Conservation (phyloP, 352 stramenopile species). For the Globisporangium middletonii region DNA sequence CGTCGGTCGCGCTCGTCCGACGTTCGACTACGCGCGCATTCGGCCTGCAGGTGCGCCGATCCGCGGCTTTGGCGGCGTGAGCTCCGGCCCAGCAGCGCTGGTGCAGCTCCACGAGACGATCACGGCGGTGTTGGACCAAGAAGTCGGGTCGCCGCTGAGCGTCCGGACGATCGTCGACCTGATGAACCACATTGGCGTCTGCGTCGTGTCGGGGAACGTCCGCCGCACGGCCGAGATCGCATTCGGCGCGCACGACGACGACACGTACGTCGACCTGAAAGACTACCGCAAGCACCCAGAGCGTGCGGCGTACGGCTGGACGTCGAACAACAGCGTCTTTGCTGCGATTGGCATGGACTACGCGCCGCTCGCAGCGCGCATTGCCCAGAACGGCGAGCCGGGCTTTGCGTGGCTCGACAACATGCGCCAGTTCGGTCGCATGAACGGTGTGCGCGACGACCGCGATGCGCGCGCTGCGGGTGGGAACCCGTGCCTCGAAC, state of each 20-base stretch:
- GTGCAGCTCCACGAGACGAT: slow-evolving; percentile 66
- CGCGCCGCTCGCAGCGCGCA: slow-evolving; percentile 72
- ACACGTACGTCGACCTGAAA: slow-evolving; percentile 90
- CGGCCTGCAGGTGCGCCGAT: slow-evolving; percentile 82
- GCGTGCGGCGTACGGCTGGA: slow-evolving; percentile 86
- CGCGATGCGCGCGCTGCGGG: slow-evolving; percentile 78
- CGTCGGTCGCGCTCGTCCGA: slow-evolving; percentile 16
- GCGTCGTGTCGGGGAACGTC: slow-evolving; percentile 91
- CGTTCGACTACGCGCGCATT: slow-evolving; percentile 85
- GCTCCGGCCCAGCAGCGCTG: slow-evolving; percentile 74
- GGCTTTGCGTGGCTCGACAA: slow-evolving; percentile 94
- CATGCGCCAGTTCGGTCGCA: slow-evolving; percentile 88
- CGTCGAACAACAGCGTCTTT: slow-evolving; percentile 94
- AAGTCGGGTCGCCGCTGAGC: slow-evolving; percentile 47
- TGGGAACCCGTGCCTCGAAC: slow-evolving; percentile 91
- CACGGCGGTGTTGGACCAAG: slow-evolving; percentile 39
- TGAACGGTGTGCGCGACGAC: slow-evolving; percentile 80
- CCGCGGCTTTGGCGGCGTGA: slow-evolving; percentile 88
- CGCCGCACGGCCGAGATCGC: slow-evolving; percentile 92
- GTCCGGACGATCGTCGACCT: slow-evolving; percentile 87
- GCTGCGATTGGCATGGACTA: slow-evolving; percentile 92
- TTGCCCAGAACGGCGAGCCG: slow-evolving; percentile 87
- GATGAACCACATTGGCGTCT: slow-evolving; percentile 90
- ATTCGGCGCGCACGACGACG: slow-evolving; percentile 84
- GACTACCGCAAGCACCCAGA: slow-evolving; percentile 90